Percentiles rank a stretch among this genome's conserved stretches.
phyloP scores from a whole-genome alignment of 2,329 filamentous ascomycete species.

The Trichoderma sp. region DNA sequence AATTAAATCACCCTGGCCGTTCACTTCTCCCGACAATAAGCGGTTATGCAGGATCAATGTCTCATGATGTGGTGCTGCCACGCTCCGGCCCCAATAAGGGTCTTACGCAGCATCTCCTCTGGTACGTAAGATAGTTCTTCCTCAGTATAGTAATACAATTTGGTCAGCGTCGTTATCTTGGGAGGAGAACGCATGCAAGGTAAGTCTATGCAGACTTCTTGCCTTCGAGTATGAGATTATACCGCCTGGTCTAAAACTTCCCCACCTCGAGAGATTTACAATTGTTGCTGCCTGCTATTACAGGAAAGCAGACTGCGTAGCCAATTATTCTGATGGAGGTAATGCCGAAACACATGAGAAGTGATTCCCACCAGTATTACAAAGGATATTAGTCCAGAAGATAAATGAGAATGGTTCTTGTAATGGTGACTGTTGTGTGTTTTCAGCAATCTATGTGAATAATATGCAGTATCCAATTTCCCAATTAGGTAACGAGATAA shows the following conservation, averaged over 20 bases:
- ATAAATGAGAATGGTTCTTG: not conserved
- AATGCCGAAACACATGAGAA: not conserved
- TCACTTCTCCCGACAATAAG: not conserved
- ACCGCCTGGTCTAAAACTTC: not conserved
- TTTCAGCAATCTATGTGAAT: not conserved
- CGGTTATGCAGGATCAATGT: not conserved
- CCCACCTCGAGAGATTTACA: not conserved
- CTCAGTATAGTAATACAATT: not conserved
- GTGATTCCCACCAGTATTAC: not conserved
- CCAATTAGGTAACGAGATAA: not conserved
- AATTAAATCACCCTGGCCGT: not conserved
- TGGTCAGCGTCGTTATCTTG: not conserved
- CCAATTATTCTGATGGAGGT: not conserved
- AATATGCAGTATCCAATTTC: not conserved
- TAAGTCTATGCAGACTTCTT: not conserved
- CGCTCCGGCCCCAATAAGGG: not conserved
- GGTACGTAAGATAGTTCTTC: not conserved
- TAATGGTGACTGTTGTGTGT: not conserved
- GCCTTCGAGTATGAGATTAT: not conserved
- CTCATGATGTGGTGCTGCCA: not conserved
- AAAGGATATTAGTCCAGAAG: not conserved
- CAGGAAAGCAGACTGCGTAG: not conserved
- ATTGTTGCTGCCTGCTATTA: not conserved
- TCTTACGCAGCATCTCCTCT: not conserved
- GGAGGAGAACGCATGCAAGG: not conserved